Evolutionary conservation across 371 early-diverging fungal species (phyloP), one percentile per base, ranked within the genome.

Genomic region (Zancudomyces culisetae): DNA sequence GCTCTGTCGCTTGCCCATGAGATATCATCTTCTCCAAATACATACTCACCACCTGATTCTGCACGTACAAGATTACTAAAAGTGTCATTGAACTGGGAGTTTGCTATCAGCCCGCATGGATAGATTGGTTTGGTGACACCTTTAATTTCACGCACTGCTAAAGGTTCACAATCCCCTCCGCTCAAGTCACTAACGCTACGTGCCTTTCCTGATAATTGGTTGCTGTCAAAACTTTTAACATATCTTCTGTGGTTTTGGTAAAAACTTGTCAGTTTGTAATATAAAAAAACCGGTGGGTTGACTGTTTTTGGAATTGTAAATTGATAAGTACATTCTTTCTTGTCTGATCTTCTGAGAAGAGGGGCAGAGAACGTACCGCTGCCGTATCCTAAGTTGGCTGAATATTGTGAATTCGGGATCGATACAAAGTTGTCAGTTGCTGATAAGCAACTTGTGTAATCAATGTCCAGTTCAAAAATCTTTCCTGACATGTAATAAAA

Each of bases 171-270:
- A 30, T 62, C 61, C 42, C 68, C 49, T 35, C 62, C 55, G 19
- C 59, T 27, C 45, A 74, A 22, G 0, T 64, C 58, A 15, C 53
- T 61, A 0, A 73, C 63, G 0, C 63, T 35, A 15, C 70, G 49
- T 47, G 60, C 64, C 43, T 76, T 71, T 22, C 97, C 98, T 28
- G 70, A 63, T 1, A 97, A 70, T 69, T 98, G 98, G 24, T 72
- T 64, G 45, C 78, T 62, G 61, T 86, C 85, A 59, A 80, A 81
- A 59, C 83, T 87, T 63, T 90, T 93, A 28, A 95, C 87, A 61
- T 98, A 98, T 51, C 82, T 79, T 30, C 98, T 79, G 59, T 98
- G 91, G 69, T 96, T 98, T 64, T 99, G 99, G 66, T 90, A 98
- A 66, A 98, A 98, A 64, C 91, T 87, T 42, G 94, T 87, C 52